Evolutionary conservation across 192 early-diverging fungal genomes (phyloP), one percentile per base, ranked within the genome.

Genomic region (Backusella parvicylindrica): DNA sequence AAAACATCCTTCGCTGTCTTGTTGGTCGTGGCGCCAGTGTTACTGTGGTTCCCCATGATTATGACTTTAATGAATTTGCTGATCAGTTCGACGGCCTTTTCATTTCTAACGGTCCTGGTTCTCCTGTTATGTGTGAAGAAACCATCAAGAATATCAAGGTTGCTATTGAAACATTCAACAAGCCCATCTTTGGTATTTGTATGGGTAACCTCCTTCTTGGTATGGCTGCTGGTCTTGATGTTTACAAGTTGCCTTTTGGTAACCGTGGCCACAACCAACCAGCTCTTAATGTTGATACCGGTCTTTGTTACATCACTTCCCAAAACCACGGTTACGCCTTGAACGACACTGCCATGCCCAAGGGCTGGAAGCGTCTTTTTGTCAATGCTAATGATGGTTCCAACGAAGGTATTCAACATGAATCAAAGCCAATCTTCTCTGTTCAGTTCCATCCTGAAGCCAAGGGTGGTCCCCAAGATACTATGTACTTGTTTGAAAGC

Each of bases 231-330:
- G 95, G 95, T 16, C 85, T 94, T 64, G 80, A 91, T 31, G 84
- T 89, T 0, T 95, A 95, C 88, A 98, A 98, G 85, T 84, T 98
- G 31, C 92, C 89, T 64, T 98, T 91, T 71, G 96, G 96, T 50
- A 98, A 98, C 89, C 95, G 96, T 75, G 96, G 95, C 53, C 96
- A 98, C 85, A 98, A 98, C 85, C 95, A 96, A 84, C 96, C 96
- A 35, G 92, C 92, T 47, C 80, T 96, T 67, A 88, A 96, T 77
- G 85, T 95, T 72, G 87, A 88, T 66, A 86, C 83, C 32, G 90
- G 91, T 38, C 88, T 87, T 71, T 97, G 96, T 82, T 89, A 92
- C 32, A 98, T 98, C 78, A 98, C 96, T 3, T 95, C 94, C 9
- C 96, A 98, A 86, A 98, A 98, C 83, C 96, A 98, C 80, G 96